phyloP scores from a whole-genome alignment of 1,284 basidiomycete species.

The Xerocomus minutiporus region DNA sequence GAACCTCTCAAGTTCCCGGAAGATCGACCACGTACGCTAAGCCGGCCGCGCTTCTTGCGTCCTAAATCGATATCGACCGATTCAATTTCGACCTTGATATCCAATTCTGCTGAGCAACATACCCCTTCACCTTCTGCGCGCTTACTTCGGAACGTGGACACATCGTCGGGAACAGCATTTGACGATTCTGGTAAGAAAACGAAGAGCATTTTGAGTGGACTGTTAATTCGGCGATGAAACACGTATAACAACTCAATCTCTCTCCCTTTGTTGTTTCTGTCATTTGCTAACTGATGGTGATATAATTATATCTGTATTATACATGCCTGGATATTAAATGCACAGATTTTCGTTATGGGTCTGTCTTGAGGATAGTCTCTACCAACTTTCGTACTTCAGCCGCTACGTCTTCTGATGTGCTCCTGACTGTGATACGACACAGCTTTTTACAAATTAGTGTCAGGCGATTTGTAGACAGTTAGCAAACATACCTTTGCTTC shows the following conservation, averaged over 20 bases:
- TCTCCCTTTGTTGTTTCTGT: background rate
- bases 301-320: slow-evolving; percentile 30
- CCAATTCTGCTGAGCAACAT: slow-evolving; percentile 12
- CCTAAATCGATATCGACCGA: slow-evolving; percentile 33
- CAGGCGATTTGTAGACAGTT: background rate
- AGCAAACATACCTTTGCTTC: slow-evolving; percentile 75
- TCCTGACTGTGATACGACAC: slow-evolving; percentile 90
- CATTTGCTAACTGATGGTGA: slow-evolving; percentile 7
- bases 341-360: slow-evolving; percentile 15
- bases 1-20: slow-evolving; percentile 12
- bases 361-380: slow-evolving; percentile 48
- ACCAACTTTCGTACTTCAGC: slow-evolving; percentile 70
- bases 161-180: background rate
- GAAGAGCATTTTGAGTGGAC: slow-evolving; percentile 29
- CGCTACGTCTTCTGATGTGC: slow-evolving; percentile 92
- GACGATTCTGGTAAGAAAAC: slow-evolving; percentile 28
- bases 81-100: slow-evolving; percentile 26
- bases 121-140: slow-evolving; percentile 5
- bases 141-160: slow-evolving; percentile 3
- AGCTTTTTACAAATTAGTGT: slow-evolving; percentile 46
- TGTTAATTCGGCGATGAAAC: slow-evolving; percentile 30
- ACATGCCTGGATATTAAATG: slow-evolving; percentile 13
- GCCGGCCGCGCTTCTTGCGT: slow-evolving; percentile 25
- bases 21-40: slow-evolving; percentile 17
- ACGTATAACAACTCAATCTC: background rate